Evolutionary conservation across 768 basidiomycete genomes (phyloP), one percentile per base, ranked within the genome.

Genomic region (Amanita polypyramis): DNA sequence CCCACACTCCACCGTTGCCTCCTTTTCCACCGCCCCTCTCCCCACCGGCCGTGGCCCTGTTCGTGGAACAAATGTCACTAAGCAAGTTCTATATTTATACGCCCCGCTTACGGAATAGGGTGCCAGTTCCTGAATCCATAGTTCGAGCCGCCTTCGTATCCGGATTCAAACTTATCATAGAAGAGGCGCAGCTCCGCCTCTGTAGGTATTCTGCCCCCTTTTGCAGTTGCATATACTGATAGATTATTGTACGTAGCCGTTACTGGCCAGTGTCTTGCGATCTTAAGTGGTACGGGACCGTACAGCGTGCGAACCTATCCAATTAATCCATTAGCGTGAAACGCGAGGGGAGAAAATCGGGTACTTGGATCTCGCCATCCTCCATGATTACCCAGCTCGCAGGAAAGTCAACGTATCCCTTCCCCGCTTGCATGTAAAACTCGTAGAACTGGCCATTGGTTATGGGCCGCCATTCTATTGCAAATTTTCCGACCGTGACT

Each of bases 1-100:
- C 93, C 93, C 95, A 99, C 12, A 96, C 85, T 4, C 96, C 96
- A 5, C 96, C 96, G 55, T 99, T 97, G 52, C 80, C 78, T 9
- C 88, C 85, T 60, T 68, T 76, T 2, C 79, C 77, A 17, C 63
- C 71, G 49, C 60, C 57, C 43, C 62, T 67, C 51, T 67, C 66
- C 51, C 70, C 63, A 30, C 85, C 87, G 2, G 78, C 77, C 36
- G 87, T 89, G 17, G 85, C 78, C 25, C 85, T 87, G 51, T 43
- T 37, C n/a, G 36, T 21, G 8, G 14, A 33, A 7, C 2, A 11
- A n/a, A 12, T 21, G 9, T 23, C 27, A 21, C 6, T 21, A 9
- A 14, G 2, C 17, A n/a, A 47, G 37, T 15, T 30, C 7, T 12
- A 23, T 15, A 19, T n/a, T 17, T 27, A 29, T 5, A 17, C 2